These are phyloP conservation scores for Termitomyces sp. DNA, from an alignment of 768 basidiomycete species.

Conservation along the genomic window DNA sequence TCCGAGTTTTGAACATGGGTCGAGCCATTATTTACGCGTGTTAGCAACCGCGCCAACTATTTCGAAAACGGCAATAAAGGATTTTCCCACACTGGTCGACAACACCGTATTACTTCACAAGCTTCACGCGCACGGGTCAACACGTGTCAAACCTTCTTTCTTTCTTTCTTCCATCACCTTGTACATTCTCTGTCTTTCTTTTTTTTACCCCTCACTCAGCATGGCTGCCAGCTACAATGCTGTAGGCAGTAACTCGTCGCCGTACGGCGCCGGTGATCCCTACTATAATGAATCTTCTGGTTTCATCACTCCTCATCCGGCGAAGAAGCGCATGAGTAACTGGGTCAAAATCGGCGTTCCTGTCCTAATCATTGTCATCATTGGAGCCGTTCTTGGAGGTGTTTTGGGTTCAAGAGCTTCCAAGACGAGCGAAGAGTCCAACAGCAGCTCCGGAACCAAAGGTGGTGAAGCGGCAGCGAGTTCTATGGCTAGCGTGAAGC, in stretches of 20 bases:
- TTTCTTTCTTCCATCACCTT: slow-evolving; percentile 7
- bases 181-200: slow-evolving; percentile 26
- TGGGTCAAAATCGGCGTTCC: slow-evolving; percentile 81
- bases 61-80: no score
- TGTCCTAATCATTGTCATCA: slow-evolving; percentile 58
- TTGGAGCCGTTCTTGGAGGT: slow-evolving; percentile 73
- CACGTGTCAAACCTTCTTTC: slow-evolving; percentile 1
- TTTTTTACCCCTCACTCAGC: slow-evolving; percentile 19
- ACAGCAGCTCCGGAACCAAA: slow-evolving; percentile 31
- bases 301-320: slow-evolving; percentile 53
- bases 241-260: slow-evolving; percentile 25
- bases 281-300: slow-evolving; percentile 72
- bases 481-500: slow-evolving; percentile 57
- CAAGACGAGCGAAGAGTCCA: slow-evolving; percentile 28
- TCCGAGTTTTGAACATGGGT: no score
- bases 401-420: slow-evolving; percentile 68
- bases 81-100: neutral
- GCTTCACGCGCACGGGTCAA: no score
- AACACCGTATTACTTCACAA: no score
- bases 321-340: slow-evolving; percentile 56
- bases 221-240: slow-evolving; percentile 37
- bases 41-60: no score
- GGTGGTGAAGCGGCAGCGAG: slow-evolving; percentile 44
- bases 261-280: slow-evolving; percentile 57
- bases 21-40: no score